A percentile compares a stretch with the other conserved stretches of the same genome.
Conservation (phyloP, 148 eudicot genomes). For the Rhododendron mucronatum region DNA sequence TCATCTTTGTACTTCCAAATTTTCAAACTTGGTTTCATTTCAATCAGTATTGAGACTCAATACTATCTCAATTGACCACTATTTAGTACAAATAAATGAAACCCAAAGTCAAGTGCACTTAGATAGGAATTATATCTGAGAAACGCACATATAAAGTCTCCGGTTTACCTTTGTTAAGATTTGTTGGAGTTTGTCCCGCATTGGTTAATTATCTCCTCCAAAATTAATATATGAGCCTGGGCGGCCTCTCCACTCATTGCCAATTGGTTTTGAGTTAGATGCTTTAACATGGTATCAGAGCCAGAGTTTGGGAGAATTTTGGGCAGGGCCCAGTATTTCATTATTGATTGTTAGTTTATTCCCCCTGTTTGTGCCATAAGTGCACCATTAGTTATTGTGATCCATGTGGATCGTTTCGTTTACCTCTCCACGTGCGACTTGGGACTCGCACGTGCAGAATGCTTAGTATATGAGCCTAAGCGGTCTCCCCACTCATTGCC, state of each 20-base stretch:
- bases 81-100: neutral
- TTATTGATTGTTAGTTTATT: too few species aligned
- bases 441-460: too few species aligned
- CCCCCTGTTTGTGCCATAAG: too few species aligned
- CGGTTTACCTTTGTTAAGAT: neutral
- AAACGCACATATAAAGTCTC: neutral
- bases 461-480: neutral
- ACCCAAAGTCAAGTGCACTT: neutral
- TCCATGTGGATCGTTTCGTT: too few species aligned
- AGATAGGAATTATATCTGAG: neutral
- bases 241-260: neutral
- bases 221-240: neutral
- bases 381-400: too few species aligned
- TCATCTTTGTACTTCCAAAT: neutral
- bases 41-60: neutral
- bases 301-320: too few species aligned
- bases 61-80: neutral
- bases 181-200: too few species aligned
- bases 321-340: too few species aligned
- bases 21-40: neutral
- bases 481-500: neutral
- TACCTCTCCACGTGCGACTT: too few species aligned
- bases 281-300: neutral
- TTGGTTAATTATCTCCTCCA: too few species aligned
- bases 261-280: neutral